Conservation (phyloP, 768 basidiomycete genomes). For the Wakefieldia striispora region DNA sequence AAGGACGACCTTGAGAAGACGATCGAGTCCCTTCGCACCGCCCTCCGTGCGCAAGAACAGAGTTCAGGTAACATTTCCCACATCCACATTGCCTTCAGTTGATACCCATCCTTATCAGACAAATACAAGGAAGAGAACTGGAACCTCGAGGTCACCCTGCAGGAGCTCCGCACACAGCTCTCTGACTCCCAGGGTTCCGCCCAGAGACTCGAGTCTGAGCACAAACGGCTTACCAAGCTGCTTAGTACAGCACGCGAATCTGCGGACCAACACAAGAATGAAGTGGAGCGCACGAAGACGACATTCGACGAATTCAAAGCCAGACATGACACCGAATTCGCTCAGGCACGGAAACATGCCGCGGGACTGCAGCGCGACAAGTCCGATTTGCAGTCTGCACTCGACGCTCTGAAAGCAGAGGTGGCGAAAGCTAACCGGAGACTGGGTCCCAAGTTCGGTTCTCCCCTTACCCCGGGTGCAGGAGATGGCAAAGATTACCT, state of each 20-base stretch:
- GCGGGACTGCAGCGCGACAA: slow-evolving; percentile 91
- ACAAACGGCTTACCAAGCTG: slow-evolving; percentile 73
- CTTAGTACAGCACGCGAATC: slow-evolving; percentile 72
- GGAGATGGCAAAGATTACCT: slow-evolving; percentile 46
- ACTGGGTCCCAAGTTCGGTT: slow-evolving; percentile 60
- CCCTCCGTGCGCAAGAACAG: slow-evolving; percentile 79
- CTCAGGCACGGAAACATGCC: slow-evolving; percentile 82
- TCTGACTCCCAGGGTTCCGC: slow-evolving; percentile 61
- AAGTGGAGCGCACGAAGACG: slow-evolving; percentile 67
- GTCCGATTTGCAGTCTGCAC: slow-evolving; percentile 78
- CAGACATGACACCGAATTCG: slow-evolving; percentile 94
- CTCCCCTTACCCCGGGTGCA: slow-evolving; percentile 67
- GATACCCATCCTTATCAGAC: slow-evolving; percentile 44
- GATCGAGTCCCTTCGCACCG: slow-evolving; percentile 68
- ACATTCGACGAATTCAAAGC: slow-evolving; percentile 72
- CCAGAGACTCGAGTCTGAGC: slow-evolving; percentile 76
- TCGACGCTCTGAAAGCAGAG: slow-evolving; percentile 77
- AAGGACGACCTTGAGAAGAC: slow-evolving; percentile 84
- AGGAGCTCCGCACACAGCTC: slow-evolving; percentile 77
- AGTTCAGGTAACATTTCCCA: slow-evolving; percentile 57
- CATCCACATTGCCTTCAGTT: not conserved
- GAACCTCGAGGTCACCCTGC: slow-evolving; percentile 93
- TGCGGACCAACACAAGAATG: slow-evolving; percentile 84
- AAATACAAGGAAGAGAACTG: slow-evolving; percentile 99
- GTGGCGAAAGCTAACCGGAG: slow-evolving; percentile 60